These are phyloP conservation scores for Fusarium sulawesiense DNA, from an alignment of 2,329 filamentous ascomycete genomes.

Conservation along the genomic window DNA sequence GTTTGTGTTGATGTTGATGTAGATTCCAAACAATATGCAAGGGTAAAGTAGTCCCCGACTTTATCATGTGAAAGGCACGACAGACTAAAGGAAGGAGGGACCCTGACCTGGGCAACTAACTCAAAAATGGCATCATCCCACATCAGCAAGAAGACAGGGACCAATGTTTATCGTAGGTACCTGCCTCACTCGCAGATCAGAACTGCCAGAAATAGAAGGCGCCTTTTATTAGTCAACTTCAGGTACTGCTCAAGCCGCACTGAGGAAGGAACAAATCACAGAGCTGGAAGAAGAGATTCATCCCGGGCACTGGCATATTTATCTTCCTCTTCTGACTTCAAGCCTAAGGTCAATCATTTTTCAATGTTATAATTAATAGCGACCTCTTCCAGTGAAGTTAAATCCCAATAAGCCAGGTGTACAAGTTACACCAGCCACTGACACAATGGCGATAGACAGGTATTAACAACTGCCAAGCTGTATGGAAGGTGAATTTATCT, in stretches of 20 bases:
- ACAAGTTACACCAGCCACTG: neutral
- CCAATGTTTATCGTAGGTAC: neutral
- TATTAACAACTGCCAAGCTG: neutral
- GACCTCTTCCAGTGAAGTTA: neutral
- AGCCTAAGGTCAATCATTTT: neutral
- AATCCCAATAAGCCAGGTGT: neutral
- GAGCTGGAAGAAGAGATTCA: neutral
- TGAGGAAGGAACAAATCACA: neutral
- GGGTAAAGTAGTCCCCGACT: conserved; percentile 49
- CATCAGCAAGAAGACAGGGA: neutral
- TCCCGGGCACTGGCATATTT: neutral
- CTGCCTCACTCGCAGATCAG: neutral
- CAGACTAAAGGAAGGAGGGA: conserved; percentile 8
- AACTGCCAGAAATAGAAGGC: neutral
- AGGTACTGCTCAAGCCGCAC: neutral
- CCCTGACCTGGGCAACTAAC: conserved; percentile 29
- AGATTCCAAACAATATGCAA: conserved; percentile 41
- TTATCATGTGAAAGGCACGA: conserved; percentile 44
- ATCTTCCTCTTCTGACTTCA: neutral
- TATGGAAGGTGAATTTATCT: neutral
- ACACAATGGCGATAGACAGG: neutral
- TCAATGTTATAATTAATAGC: neutral
- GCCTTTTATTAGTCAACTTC: neutral
- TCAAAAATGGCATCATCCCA: neutral
- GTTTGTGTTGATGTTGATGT: conserved; percentile 20